Percentiles rank a stretch among this genome's conserved stretches.
These are phyloP conservation scores for Tagetes patula DNA, from an alignment of 129 eudicot genomes.

Conservation along the genomic window DNA sequence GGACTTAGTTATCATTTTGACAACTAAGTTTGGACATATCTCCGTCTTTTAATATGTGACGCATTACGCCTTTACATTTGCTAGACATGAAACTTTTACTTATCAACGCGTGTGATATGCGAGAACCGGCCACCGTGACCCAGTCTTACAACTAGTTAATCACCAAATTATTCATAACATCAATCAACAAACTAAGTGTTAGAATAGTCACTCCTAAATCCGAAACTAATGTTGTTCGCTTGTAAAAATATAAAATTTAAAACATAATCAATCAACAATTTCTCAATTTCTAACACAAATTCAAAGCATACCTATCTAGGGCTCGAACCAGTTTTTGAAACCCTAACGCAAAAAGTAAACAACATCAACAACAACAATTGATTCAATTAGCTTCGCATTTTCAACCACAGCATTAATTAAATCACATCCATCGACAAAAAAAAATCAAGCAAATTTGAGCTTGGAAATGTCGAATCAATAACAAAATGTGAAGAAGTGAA, in stretches of 20 bases:
- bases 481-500: not conserved
- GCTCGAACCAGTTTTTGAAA: conserved; percentile 3
- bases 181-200: not conserved
- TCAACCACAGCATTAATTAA: not conserved
- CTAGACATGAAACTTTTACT: too few species aligned
- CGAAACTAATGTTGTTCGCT: conserved; percentile 1
- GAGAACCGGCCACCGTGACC: too few species aligned
- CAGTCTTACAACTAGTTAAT: not conserved
- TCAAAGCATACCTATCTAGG: conserved; percentile 12
- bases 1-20: too few species aligned
- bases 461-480: not conserved
- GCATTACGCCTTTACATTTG: too few species aligned
- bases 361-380: not conserved
- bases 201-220: not conserved
- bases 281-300: not conserved
- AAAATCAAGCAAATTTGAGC: not conserved
- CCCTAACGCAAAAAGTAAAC: not conserved
- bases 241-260: not conserved
- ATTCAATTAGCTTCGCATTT: not conserved
- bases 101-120: too few species aligned
- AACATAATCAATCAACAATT: not conserved
- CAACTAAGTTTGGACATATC: too few species aligned
- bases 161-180: not conserved
- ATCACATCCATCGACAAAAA: not conserved
- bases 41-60: too few species aligned